Percentiles rank a stretch among this genome's conserved stretches.
Evolutionary conservation across 2,329 filamentous ascomycete genomes (phyloP).

Genomic region (Neurospora sp.): DNA sequence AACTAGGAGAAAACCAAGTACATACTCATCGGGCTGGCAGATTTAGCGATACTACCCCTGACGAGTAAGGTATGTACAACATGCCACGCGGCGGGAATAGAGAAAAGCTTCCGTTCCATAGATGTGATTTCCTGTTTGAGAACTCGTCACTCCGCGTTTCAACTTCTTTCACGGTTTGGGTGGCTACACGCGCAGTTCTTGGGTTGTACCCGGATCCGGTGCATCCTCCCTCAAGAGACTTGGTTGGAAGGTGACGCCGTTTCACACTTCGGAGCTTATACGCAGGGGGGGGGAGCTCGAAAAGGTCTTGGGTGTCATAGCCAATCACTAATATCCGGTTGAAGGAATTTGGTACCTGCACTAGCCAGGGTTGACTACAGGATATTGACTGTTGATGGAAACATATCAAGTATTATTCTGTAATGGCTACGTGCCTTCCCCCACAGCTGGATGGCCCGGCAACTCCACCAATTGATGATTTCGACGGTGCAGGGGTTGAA

Average conservation of each 20-base stretch:
- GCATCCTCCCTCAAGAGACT: neutral
- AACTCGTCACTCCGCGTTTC: neutral
- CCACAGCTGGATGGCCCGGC: neutral
- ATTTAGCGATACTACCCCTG: no score
- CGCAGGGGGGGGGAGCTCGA: neutral
- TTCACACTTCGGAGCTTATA: neutral
- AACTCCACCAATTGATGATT: neutral
- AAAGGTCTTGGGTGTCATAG: neutral
- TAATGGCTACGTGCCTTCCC: neutral
- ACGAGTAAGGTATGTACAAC: no score
- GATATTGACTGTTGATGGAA: neutral
- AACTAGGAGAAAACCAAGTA: no score
- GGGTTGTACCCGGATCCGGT: neutral
- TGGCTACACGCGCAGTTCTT: neutral
- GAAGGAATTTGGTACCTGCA: neutral
- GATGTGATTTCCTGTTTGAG: neutral
- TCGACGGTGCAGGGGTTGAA: neutral
- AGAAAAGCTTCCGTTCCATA: no score
- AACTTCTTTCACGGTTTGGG: neutral
- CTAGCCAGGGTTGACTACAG: neutral
- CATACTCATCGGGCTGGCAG: no score
- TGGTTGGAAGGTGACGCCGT: neutral
- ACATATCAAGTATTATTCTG: neutral
- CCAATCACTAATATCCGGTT: neutral
- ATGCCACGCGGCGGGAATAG: no score